Evolutionary conservation across 345 rosid genomes (phyloP).

Genomic region (Ceriops decandra): DNA sequence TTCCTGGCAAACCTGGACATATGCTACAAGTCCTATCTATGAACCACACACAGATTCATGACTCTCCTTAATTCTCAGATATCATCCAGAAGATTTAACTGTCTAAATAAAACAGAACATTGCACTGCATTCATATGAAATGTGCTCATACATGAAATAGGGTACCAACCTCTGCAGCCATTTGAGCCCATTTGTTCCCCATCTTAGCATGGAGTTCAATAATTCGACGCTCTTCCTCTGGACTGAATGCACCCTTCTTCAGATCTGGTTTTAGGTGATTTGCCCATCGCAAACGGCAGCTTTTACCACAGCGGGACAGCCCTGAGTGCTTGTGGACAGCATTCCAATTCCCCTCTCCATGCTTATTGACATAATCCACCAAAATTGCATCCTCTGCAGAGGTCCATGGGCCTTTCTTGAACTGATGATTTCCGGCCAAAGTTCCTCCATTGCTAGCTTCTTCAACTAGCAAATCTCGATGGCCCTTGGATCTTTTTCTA

Average conservation of each 20-base stretch:
- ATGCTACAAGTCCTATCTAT: too few species aligned
- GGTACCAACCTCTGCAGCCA: slow-evolving; percentile 19
- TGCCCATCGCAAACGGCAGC: slow-evolving; percentile 22
- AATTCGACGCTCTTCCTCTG: slow-evolving; percentile 17
- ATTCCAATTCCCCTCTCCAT: slow-evolving; percentile 72
- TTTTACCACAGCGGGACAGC: slow-evolving; percentile 43
- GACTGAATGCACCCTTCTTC: slow-evolving; percentile 21
- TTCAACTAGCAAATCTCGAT: slow-evolving; percentile 21
- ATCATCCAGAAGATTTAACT: neutral
- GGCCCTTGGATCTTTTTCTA: slow-evolving; percentile 16
- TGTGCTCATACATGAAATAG: neutral
- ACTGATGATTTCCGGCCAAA: slow-evolving; percentile 16
- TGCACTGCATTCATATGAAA: neutral
- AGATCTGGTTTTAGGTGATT: slow-evolving; percentile 22
- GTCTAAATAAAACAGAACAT: neutral
- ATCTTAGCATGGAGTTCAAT: slow-evolving; percentile 17
- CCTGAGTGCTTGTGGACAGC: slow-evolving; percentile 59
- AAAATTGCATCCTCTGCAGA: slow-evolving; percentile 49
- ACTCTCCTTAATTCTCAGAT: neutral
- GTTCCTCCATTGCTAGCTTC: slow-evolving; percentile 19
- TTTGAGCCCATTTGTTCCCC: slow-evolving; percentile 25
- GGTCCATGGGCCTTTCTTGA: slow-evolving; percentile 63
- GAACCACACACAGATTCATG: neutral
- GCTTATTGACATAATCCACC: slow-evolving; percentile 42
- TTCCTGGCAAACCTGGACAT: too few species aligned